A percentile compares a stretch with the other conserved stretches of the same genome.
These are phyloP conservation scores for Allium sativum DNA, from an alignment of 106 monocot genomes.

Conservation along the genomic window DNA sequence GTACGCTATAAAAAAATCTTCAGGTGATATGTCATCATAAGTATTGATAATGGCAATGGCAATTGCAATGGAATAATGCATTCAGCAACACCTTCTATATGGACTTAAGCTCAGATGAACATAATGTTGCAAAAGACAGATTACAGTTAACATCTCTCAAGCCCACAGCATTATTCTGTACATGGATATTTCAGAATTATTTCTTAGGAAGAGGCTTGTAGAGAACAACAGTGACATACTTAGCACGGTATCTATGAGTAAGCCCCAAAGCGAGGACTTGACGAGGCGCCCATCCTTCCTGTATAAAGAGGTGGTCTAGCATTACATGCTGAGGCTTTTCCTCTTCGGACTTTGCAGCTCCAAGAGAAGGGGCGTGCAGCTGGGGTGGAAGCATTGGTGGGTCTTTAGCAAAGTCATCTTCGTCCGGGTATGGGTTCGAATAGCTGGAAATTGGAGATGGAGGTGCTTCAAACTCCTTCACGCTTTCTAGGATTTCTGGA, in stretches of 20 bases:
- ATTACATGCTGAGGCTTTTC: constrained; percentile 59
- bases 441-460: constrained; percentile 56
- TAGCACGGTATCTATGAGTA: constrained; percentile 65
- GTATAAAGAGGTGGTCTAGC: constrained; percentile 81
- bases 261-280: constrained; percentile 62
- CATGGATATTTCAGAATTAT: constrained; percentile 4
- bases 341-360: background rate
- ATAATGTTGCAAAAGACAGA: too few relatives aligned
- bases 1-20: too few relatives aligned
- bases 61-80: too few relatives aligned
- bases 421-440: constrained; percentile 13
- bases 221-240: constrained; percentile 75
- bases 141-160: too few relatives aligned
- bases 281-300: constrained; percentile 66
- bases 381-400: constrained; percentile 40
- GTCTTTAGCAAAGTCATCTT: constrained; percentile 51
- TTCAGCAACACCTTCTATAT: too few relatives aligned
- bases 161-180: background rate
- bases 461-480: constrained; percentile 47
- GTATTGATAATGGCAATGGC: too few relatives aligned
- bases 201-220: constrained; percentile 56
- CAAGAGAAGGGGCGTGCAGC: constrained; percentile 41
- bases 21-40: too few relatives aligned
- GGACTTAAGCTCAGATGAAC: too few relatives aligned
- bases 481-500: constrained; percentile 47